A percentile compares a stretch with the other conserved stretches of the same genome.
phyloP scores from a whole-genome alignment of 345 rosid genomes.

The Acer negundo region DNA sequence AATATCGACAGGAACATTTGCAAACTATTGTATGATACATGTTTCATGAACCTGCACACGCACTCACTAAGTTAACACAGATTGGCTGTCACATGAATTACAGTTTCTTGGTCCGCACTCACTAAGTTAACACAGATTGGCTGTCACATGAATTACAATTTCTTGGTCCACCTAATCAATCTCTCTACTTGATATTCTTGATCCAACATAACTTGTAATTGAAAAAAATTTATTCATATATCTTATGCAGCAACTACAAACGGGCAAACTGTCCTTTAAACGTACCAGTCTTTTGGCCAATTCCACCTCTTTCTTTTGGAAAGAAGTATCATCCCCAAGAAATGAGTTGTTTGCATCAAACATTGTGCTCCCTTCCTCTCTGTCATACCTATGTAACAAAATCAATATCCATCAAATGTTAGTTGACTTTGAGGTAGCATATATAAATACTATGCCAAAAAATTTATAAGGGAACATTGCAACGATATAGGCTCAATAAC shows the following conservation, averaged over 20 bases:
- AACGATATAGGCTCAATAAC: background rate
- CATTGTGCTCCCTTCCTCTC: constrained; percentile 83
- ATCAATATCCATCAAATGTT: constrained; percentile 2
- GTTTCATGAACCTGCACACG: background rate
- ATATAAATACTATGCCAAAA: constrained; percentile 5
- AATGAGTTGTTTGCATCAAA: constrained; percentile 79
- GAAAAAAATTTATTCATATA: background rate
- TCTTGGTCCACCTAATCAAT: constrained; percentile 1
- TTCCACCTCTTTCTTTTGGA: constrained; percentile 89
- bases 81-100: background rate
- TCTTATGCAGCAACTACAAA: background rate
- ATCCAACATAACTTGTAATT: background rate
- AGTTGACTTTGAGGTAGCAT: background rate
- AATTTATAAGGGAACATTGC: background rate
- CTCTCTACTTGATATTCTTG: background rate
- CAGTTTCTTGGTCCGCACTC: too few relatives aligned
- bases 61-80: background rate
- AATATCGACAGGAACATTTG: background rate
- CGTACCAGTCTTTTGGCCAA: constrained; percentile 85
- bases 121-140: too few relatives aligned
- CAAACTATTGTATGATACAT: background rate
- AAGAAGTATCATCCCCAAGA: constrained; percentile 83
- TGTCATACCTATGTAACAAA: constrained; percentile 65
- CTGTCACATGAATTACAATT: too few relatives aligned
- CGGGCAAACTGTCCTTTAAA: background rate